phyloP scores from a whole-genome alignment of 2,329 filamentous ascomycete genomes.

The Trichophyton benhamiae region DNA sequence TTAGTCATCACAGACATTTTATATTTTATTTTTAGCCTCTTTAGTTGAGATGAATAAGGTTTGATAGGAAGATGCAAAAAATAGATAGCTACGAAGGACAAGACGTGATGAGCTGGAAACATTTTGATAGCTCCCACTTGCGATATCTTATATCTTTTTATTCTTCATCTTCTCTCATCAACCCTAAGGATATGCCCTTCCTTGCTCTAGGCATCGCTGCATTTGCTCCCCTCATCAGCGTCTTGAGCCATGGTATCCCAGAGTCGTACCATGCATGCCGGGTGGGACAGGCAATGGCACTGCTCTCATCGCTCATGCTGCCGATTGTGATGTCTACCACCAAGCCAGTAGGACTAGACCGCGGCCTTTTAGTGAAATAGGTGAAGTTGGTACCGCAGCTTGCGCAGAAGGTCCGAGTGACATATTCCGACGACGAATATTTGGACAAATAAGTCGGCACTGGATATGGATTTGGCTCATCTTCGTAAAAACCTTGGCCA shows the following conservation, averaged over 20 bases:
- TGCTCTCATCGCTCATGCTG: constrained; percentile 16
- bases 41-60: too few species aligned
- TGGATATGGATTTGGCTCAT: not conserved
- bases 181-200: not conserved
- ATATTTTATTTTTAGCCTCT: too few species aligned
- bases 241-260: constrained; percentile 17
- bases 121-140: not conserved
- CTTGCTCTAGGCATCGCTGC: not conserved
- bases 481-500: not conserved
- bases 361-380: constrained; percentile 12
- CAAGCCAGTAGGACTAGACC: constrained; percentile 3
- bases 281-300: constrained; percentile 15
- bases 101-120: not conserved
- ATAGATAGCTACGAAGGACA: too few species aligned
- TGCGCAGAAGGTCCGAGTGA: constrained; percentile 19
- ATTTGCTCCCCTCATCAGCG: not conserved
- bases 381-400: constrained; percentile 19
- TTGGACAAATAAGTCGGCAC: not conserved
- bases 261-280: constrained; percentile 16
- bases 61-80: too few species aligned
- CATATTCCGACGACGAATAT: constrained; percentile 6
- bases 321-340: constrained; percentile 18
- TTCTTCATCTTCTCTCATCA: not conserved
- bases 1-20: not conserved
- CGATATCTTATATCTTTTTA: not conserved